A percentile compares a stretch with the other conserved stretches of the same genome.
These are phyloP conservation scores for Lithospermum erythrorhizon DNA, from an alignment of 257 asterid species.

Conservation along the genomic window DNA sequence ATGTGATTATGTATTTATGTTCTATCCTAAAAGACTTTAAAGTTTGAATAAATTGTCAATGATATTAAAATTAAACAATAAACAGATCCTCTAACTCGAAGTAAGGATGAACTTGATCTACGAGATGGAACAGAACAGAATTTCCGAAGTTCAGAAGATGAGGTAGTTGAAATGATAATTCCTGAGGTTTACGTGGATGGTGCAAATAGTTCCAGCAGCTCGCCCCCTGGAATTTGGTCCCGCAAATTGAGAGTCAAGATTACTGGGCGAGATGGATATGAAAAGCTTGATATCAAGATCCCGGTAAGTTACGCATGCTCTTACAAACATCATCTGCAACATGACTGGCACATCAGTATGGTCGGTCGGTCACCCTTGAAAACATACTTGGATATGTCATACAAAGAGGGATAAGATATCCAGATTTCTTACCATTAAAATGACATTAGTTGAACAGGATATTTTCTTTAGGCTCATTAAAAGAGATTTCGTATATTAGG, in stretches of 20 bases:
- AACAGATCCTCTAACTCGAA: constrained; percentile 29
- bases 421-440: not conserved
- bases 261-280: constrained; percentile 83
- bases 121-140: constrained; percentile 27
- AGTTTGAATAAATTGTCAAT: constrained; percentile 9
- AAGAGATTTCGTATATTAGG: too few relatives aligned
- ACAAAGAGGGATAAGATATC: not conserved
- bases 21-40: constrained; percentile 1
- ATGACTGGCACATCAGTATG: not conserved
- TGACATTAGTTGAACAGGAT: not conserved
- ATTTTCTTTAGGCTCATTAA: too few relatives aligned
- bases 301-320: constrained; percentile 50
- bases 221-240: constrained; percentile 62
- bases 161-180: constrained; percentile 56
- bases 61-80: constrained; percentile 18
- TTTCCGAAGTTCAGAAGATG: constrained; percentile 28
- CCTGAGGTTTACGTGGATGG: constrained; percentile 52
- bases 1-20: not conserved
- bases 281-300: constrained; percentile 70
- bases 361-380: not conserved
- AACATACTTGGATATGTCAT: not conserved
- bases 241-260: constrained; percentile 72
- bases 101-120: constrained; percentile 21
- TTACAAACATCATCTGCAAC: not conserved
- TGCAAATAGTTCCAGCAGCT: constrained; percentile 31